Evolutionary conservation across 768 basidiomycete species (phyloP).

Genomic region (Podaxis pistillaris): DNA sequence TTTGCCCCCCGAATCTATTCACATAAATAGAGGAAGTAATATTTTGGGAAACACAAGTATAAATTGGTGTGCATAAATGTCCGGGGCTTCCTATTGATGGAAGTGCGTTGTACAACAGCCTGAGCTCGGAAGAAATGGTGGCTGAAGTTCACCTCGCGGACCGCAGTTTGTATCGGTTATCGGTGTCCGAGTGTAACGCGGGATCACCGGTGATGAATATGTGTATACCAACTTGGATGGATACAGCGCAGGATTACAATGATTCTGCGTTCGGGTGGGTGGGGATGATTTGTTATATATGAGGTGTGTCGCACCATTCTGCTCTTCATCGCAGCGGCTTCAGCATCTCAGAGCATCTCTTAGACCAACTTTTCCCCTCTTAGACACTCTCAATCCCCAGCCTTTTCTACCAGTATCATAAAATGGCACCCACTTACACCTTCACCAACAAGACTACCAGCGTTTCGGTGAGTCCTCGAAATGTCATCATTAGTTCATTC

Average conservation of each 20-base stretch:
- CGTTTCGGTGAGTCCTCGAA: conserved; percentile 20
- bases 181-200: not conserved
- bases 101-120: not conserved
- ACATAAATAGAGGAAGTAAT: not conserved
- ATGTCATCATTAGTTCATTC: not conserved
- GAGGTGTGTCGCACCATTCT: not conserved
- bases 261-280: not conserved
- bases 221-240: not conserved
- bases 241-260: not conserved
- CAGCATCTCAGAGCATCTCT: not conserved
- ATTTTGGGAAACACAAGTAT: not conserved
- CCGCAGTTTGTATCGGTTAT: no score
- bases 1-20: no score
- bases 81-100: not conserved
- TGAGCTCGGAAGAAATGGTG: not conserved
- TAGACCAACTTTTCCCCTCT: not conserved
- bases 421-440: conserved; percentile 38
- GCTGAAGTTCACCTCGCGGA: not conserved
- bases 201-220: not conserved
- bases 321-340: not conserved
- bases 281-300: not conserved
- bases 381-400: not conserved
- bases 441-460: conserved; percentile 45
- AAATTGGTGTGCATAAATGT: not conserved
- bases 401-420: conserved; percentile 18